Base-by-base conservation (phyloP, 2,329 filamentous ascomycete genomes). In the Talaromyces sp. region DNA sequence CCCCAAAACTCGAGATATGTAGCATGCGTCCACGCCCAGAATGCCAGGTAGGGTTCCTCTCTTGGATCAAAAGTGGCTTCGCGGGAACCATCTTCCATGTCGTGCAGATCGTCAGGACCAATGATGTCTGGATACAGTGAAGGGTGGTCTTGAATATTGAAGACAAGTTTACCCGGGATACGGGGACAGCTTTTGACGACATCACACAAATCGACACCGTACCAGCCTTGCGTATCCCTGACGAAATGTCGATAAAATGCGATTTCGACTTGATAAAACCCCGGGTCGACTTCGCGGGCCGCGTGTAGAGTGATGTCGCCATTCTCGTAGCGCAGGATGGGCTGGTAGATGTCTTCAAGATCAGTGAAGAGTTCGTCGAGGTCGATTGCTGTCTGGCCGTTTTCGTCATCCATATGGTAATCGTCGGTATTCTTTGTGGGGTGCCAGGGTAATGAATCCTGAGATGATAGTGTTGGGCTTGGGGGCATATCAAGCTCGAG, bases 391-490 rank as follows among this genome's bases (percentile, higher is more conserved):
- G 13, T 39, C 10, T 45, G 33, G 4, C 47, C 35, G 7, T 24
- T 64, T 27, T 33, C 52, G 10, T 33, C 31, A 10, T 50, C 33
- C 4, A 58, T 24, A 10, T 47, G n/a, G 3, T 31, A 6, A 9
- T 39, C 13, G 16, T 10, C 35, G n/a, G 57, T 58, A 11, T 65
- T 43, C 31, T 57, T 47, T 24, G 66, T 63, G 14, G 67, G 67
- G 31, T 63, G 63, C 70, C 69, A 71, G 19, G 67, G 67, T 33
- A 70, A 66, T 22, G 65, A 62, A n/a, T 65, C 62, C 39, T 68
- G 68, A 2, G 69, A 72, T 10, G 70, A 70, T 16, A 67, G 61
- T 2, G 65, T 66, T 41, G 69, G 70, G 41, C 69, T 72, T 27
- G 68, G 67, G 22, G 66, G 67, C 9, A 63, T 33, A 16, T 68